phyloP scores from a whole-genome alignment of 768 basidiomycete genomes.

The Rhodotorula babjevae region DNA sequence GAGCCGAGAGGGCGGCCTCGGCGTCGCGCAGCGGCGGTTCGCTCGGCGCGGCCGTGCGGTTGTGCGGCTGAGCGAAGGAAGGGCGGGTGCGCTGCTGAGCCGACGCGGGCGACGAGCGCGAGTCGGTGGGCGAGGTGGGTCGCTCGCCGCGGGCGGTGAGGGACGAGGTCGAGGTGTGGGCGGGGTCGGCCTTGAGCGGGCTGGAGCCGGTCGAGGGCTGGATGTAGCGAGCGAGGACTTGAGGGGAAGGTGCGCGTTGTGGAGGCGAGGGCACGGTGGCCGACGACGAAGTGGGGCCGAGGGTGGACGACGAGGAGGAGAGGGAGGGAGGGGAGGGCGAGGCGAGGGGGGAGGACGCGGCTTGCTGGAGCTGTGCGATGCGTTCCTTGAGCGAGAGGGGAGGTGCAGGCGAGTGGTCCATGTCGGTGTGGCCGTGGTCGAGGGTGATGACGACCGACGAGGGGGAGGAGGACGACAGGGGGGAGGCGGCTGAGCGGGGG shows the following conservation, averaged over 20 bases:
- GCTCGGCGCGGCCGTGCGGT: too few relatives aligned
- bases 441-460: not conserved
- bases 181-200: not conserved
- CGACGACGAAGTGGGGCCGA: too few relatives aligned
- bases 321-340: not conserved
- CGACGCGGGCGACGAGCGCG: not conserved
- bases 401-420: not conserved
- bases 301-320: not conserved
- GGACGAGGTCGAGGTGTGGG: not conserved
- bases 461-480: too few relatives aligned
- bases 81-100: too few relatives aligned
- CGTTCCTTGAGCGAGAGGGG: constrained; percentile 6
- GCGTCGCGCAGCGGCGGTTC: too few relatives aligned
- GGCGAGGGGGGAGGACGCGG: not conserved
- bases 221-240: not conserved
- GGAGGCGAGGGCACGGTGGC: not conserved
- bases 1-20: not conserved
- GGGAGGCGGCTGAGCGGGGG: too few relatives aligned
- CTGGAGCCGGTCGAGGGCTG: not conserved
- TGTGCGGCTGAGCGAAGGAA: not conserved
- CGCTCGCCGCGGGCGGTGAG: not conserved
- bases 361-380: constrained; percentile 19
- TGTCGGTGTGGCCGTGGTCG: too few relatives aligned
- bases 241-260: not conserved
- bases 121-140: too few relatives aligned